A percentile compares a stretch with the other conserved stretches of the same genome.
Conservation (phyloP, 2,329 filamentous ascomycete genomes). For the Chaetomium strumarium region DNA sequence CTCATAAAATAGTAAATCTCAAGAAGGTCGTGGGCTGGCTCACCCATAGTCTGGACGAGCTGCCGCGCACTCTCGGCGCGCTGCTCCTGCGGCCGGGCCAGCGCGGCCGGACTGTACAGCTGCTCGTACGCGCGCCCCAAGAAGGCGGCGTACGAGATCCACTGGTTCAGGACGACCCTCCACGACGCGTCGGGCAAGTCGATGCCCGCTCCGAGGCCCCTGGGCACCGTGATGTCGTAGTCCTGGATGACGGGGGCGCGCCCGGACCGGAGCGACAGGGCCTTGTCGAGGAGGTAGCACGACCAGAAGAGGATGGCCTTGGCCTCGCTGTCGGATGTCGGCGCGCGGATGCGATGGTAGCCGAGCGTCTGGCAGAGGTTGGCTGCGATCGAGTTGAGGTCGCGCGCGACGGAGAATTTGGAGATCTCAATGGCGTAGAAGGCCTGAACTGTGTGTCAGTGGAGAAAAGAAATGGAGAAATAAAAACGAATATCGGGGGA, state of each 20-base stretch:
- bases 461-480: background rate
- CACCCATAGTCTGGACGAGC: conserved; percentile 29
- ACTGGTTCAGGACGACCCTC: conserved; percentile 44
- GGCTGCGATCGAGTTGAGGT: conserved; percentile 53
- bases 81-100: conserved; percentile 35
- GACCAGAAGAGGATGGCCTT: conserved; percentile 44
- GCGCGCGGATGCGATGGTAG: conserved; percentile 45
- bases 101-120: conserved; percentile 47
- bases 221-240: conserved; percentile 46
- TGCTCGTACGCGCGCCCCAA: conserved; percentile 54
- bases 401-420: conserved; percentile 58
- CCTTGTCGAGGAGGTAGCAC: conserved; percentile 53
- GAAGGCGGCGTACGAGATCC: conserved; percentile 51
- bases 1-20: too few species aligned
- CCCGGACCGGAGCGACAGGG: conserved; percentile 53
- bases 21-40: too few species aligned
- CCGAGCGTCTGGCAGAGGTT: conserved; percentile 58
- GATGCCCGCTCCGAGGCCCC: conserved; percentile 27
- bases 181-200: conserved; percentile 33
- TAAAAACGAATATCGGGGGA: background rate
- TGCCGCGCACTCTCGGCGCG: conserved; percentile 36
- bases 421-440: conserved; percentile 58
- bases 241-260: conserved; percentile 53
- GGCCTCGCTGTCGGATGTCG: conserved; percentile 23
- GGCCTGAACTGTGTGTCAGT: conserved; percentile 35